phyloP scores from a whole-genome alignment of 768 basidiomycete species.

The Inosperma sp. region DNA sequence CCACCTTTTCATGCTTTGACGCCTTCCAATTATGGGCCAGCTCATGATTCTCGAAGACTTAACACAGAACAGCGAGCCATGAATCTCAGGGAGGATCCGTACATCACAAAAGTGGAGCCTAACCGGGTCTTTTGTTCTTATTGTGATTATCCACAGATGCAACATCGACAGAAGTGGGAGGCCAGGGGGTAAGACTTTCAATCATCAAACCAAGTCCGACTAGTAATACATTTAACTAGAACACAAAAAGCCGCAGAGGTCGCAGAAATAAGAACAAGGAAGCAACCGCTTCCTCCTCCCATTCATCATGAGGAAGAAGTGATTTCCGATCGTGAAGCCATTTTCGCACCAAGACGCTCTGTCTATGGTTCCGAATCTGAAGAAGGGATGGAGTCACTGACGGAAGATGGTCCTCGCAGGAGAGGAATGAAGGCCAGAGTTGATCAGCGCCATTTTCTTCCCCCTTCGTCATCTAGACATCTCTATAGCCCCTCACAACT shows the following conservation, averaged over 20 bases:
- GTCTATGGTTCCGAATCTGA: conserved; percentile 17
- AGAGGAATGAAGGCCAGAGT: conserved; percentile 13
- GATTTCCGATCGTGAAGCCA: conserved; percentile 21
- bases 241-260: conserved; percentile 52
- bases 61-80: conserved; percentile 79
- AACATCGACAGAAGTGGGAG: conserved; percentile 72
- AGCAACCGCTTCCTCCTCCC: conserved; percentile 10
- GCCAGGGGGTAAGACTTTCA: conserved; percentile 52
- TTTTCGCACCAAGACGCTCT: conserved; percentile 3
- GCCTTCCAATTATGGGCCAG: conserved; percentile 51
- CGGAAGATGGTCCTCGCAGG: conserved; percentile 21
- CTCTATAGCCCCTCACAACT: not conserved
- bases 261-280: conserved; percentile 40
- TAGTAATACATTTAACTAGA: conserved; percentile 30
- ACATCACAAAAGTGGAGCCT: conserved; percentile 70
- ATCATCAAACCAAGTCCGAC: conserved; percentile 4
- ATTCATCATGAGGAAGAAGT: conserved; percentile 24
- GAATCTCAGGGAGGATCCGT: conserved; percentile 57
- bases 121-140: conserved; percentile 74
- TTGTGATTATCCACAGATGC: conserved; percentile 79
- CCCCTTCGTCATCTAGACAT: conserved; percentile 10
- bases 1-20: conserved; percentile 49
- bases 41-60: conserved; percentile 63
- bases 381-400: conserved; percentile 24
- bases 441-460: conserved; percentile 13